Conservation (phyloP, 2,329 filamentous ascomycete genomes). For the Tolypocladium album region DNA sequence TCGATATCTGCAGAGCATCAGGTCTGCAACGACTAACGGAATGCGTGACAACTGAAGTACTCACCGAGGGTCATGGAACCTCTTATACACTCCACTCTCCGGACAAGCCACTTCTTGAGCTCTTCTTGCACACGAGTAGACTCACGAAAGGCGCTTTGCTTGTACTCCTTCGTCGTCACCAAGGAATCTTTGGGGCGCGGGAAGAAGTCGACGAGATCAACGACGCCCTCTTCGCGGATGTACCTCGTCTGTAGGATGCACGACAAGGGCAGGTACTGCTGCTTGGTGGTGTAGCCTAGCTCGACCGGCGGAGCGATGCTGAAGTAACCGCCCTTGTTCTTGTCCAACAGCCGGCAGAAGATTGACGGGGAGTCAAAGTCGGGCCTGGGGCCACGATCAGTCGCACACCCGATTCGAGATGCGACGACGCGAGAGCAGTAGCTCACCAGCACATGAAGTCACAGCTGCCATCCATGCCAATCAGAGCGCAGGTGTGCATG, state of each 20-base stretch:
- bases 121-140: constrained; percentile 44
- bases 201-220: constrained; percentile 67
- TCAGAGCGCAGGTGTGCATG: constrained; percentile 68
- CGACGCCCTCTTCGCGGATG: constrained; percentile 64
- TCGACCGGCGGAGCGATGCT: constrained; percentile 47
- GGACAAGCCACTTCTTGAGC: constrained; percentile 60
- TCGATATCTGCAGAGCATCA: constrained; percentile 41
- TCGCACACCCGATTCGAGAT: background rate
- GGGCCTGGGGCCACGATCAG: constrained; percentile 37
- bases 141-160: constrained; percentile 43
- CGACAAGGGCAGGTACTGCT: constrained; percentile 65
- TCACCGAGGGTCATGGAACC: constrained; percentile 51
- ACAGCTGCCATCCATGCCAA: constrained; percentile 62
- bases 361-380: constrained; percentile 69
- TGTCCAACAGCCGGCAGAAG: constrained; percentile 65
- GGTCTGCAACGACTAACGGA: background rate
- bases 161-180: constrained; percentile 35
- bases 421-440: background rate
- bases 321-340: constrained; percentile 65
- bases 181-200: constrained; percentile 53
- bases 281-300: constrained; percentile 56
- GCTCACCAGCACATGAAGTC: constrained; percentile 69
- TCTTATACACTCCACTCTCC: constrained; percentile 62
- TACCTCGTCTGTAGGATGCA: constrained; percentile 71
- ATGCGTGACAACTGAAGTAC: background rate